Evolutionary conservation across 306 rosid genomes (phyloP).

Genomic region (Quercus ilex): DNA sequence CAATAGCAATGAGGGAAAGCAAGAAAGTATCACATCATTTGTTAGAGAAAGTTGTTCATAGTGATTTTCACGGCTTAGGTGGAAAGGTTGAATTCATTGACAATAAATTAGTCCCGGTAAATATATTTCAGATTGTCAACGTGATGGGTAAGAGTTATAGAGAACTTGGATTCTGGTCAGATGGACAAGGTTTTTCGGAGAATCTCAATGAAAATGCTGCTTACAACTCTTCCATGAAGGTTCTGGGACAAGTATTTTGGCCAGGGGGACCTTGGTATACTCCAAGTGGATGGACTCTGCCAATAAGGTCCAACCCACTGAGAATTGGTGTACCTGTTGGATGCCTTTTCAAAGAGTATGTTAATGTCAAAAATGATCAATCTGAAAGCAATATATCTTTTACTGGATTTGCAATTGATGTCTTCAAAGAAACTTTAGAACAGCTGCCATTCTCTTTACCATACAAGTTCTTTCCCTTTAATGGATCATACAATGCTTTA

Average conservation of each 20-base stretch:
- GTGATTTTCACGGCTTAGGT: slow-evolving; percentile 24
- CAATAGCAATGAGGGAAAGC: slow-evolving; percentile 30
- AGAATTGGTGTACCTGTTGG: slow-evolving; percentile 40
- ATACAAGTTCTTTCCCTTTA: slow-evolving; percentile 17
- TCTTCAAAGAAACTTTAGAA: slow-evolving; percentile 24
- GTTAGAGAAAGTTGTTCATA: slow-evolving; percentile 25
- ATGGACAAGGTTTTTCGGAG: slow-evolving; percentile 27
- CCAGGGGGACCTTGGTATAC: slow-evolving; percentile 38
- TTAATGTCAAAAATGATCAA: slow-evolving; percentile 13
- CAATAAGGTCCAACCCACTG: slow-evolving; percentile 7
- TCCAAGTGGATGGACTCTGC: slow-evolving; percentile 39
- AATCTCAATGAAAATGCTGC: background rate
- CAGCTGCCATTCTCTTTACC: slow-evolving; percentile 30
- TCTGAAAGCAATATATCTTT: background rate
- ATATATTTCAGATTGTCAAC: slow-evolving; percentile 37
- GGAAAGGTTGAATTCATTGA: slow-evolving; percentile 24
- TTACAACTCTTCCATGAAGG: slow-evolving; percentile 26
- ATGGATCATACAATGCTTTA: slow-evolving; percentile 35
- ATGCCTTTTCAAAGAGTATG: slow-evolving; percentile 28
- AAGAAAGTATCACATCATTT: slow-evolving; percentile 10
- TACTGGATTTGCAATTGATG: slow-evolving; percentile 34
- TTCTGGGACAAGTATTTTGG: slow-evolving; percentile 36
- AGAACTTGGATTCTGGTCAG: slow-evolving; percentile 52
- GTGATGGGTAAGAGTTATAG: slow-evolving; percentile 38
- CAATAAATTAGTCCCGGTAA: slow-evolving; percentile 15